Evolutionary conservation across 345 rosid genomes (phyloP).

Genomic region (Lumnitzera littorea): DNA sequence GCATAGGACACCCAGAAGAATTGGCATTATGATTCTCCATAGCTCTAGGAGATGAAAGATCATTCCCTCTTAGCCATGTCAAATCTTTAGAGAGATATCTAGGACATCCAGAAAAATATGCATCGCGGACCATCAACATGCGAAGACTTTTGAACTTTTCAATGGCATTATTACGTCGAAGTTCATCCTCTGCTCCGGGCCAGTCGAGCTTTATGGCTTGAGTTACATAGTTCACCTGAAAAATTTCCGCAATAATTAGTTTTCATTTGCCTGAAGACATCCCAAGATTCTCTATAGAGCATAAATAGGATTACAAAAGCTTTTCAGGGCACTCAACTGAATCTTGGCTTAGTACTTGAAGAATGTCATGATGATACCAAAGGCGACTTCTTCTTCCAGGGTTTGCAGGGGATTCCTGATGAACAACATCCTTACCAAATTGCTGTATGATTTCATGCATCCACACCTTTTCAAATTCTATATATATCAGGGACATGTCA

Average conservation of each 20-base stretch:
- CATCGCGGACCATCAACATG: constrained; percentile 13
- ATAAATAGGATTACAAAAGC: too few relatives aligned
- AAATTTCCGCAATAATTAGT: not conserved
- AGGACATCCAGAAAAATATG: not conserved
- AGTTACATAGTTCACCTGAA: constrained; percentile 16
- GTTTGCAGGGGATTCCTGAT: too few relatives aligned
- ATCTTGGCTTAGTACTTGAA: too few relatives aligned
- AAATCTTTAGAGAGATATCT: constrained; percentile 4
- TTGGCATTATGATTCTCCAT: too few relatives aligned
- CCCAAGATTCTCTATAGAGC: too few relatives aligned
- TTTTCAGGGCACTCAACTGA: too few relatives aligned
- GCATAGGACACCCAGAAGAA: too few relatives aligned
- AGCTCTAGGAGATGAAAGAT: not conserved
- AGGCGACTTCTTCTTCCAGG: too few relatives aligned
- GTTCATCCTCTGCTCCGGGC: not conserved
- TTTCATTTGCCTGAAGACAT: not conserved
- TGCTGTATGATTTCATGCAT: too few relatives aligned
- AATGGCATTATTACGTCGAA: constrained; percentile 7
- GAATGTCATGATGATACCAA: too few relatives aligned
- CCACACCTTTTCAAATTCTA: too few relatives aligned
- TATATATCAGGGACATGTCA: constrained; percentile 2
- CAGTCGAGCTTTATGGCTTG: constrained; percentile 12
- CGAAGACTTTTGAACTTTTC: constrained; percentile 15
- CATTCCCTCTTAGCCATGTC: constrained; percentile 5
- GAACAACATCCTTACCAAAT: too few relatives aligned